Conservation (phyloP, 257 asterid genomes). For the Solanum bukasovii region DNA sequence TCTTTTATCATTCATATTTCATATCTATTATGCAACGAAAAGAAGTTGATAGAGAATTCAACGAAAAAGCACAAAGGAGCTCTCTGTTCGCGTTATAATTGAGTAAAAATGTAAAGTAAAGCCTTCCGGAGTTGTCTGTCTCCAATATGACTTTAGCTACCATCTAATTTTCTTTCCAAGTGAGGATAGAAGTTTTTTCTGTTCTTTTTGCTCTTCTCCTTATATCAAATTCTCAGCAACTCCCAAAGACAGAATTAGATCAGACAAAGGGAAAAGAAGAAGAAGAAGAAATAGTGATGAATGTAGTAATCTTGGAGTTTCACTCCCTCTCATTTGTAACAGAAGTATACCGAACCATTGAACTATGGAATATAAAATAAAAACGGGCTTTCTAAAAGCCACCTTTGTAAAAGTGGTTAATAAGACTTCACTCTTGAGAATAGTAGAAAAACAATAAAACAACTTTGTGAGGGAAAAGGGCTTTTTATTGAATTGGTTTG, state of each 20-base stretch:
- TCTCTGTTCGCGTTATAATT: not conserved
- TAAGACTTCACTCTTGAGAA: not conserved
- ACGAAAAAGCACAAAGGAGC: not conserved
- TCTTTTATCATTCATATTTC: not conserved
- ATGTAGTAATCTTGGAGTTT: not conserved
- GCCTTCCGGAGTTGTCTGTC: not conserved
- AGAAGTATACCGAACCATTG: not conserved
- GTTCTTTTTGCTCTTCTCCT: not conserved
- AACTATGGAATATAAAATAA: no score
- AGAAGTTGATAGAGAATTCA: not conserved
- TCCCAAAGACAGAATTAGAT: not conserved
- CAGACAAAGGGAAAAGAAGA: not conserved
- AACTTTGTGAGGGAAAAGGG: not conserved
- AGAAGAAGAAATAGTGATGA: not conserved
- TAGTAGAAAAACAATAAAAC: not conserved
- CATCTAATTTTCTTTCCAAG: rapidly evolving
- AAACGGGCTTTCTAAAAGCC: not conserved
- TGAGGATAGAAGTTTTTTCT: not conserved
- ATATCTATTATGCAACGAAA: not conserved
- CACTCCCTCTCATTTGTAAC: not conserved
- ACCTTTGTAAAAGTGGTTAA: not conserved
- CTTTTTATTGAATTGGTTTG: not conserved
- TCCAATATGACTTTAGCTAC: not conserved
- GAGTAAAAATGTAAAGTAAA: not conserved
- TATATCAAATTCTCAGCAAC: not conserved